Percentiles rank a stretch among this genome's conserved stretches.
These are phyloP conservation scores for Neurospora intermedia DNA, from an alignment of 495 filamentous ascomycete genomes.

Conservation along the genomic window DNA sequence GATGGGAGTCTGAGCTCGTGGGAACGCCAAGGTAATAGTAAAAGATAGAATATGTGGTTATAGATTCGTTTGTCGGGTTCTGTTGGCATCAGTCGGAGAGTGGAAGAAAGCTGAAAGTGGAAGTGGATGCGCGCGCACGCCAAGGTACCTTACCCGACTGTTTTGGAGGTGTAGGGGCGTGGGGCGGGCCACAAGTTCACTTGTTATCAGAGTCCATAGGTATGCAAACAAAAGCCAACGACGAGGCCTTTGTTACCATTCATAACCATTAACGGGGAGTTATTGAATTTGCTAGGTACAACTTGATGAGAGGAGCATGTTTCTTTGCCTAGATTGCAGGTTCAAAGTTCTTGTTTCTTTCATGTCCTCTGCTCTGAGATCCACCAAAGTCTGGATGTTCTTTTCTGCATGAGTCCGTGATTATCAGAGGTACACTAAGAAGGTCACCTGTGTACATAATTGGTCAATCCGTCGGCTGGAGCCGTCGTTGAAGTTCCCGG, in stretches of 20 bases:
- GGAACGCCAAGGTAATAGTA: neutral
- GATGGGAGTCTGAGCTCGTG: neutral
- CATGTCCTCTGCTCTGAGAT: neutral
- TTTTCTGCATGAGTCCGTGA: neutral
- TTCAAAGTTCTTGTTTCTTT: neutral
- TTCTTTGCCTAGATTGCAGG: neutral
- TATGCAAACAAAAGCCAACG: neutral
- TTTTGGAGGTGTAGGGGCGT: neutral
- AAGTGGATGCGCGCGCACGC: neutral
- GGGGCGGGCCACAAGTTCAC: neutral
- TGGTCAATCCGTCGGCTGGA: neutral
- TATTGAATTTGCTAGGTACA: neutral
- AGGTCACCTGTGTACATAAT: neutral
- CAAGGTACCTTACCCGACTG: neutral
- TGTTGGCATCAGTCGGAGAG: neutral
- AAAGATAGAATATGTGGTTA: neutral
- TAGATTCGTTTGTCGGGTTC: neutral
- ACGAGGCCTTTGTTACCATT: neutral
- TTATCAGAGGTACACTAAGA: neutral
- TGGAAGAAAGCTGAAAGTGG: neutral
- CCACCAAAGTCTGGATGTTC: neutral
- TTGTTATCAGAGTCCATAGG: neutral
- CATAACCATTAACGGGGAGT: neutral
- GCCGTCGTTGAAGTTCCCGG: neutral
- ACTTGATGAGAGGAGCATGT: neutral